Evolutionary conservation across 2,329 filamentous ascomycete genomes (phyloP), one percentile per base, ranked within the genome.

Genomic region (Nemania abortiva): DNA sequence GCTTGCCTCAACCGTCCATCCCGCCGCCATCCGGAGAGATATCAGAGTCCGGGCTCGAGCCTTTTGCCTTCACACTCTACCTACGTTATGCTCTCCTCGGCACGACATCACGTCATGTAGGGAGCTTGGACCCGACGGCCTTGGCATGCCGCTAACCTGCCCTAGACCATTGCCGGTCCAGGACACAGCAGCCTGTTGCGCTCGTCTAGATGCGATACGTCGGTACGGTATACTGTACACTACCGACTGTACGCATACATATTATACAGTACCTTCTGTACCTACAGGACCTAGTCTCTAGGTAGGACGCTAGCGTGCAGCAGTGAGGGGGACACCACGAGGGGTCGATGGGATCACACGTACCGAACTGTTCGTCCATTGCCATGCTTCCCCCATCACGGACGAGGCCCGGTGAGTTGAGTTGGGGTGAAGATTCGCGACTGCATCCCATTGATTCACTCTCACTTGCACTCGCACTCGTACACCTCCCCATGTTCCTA

Each of bases 31-130:
- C n/a, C 50, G 50, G 49, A 34, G 50, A 56, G 58, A 66, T 52
- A 56, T 63, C 31, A 39, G 55, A 56, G 37, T 52, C 50, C 45
- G 27, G 47, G 49, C 37, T 52, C 18, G n/a, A 49, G 4, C 60
- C 61, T 10, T 50, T 24, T 31, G 2, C 20, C 10, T 52, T 52
- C 6, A 24, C 47, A 24, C 24, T 52, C 9, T 3, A 1, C 7
- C 34, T 9, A 22, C 47, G n/a, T n/a, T n/a, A n/a, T 53, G 24
- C 24, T 15, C 18, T 4, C 59, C 34, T 39, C 37, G 52, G 27
- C 34, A 63, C 49, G 13, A 55, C 66, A 56, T 55, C 57, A 58
- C 58, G 53, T 69, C 63, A 66, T 66, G 66, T 56, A 62, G 7
- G 37, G 52, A 66, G 58, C 53, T 66, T 59, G 58, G 66, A 20